Evolutionary conservation across 495 filamentous ascomycete genomes (phyloP).

Genomic region (Lasiosphaeria miniovina): DNA sequence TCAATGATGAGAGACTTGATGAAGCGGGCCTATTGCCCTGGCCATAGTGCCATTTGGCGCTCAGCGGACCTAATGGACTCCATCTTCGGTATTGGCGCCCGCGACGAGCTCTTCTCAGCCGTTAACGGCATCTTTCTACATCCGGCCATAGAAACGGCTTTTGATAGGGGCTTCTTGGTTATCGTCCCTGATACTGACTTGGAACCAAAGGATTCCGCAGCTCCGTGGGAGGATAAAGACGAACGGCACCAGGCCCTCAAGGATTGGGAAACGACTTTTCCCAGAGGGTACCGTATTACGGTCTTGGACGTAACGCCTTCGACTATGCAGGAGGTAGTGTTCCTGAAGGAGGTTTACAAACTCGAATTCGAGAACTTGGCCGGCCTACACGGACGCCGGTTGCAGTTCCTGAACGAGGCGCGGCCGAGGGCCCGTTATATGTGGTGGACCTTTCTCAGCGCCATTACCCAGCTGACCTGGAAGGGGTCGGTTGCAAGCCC

Average conservation of each 20-base stretch:
- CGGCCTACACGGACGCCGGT: not conserved
- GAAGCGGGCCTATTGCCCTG: constrained; percentile 14
- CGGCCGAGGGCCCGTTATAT: constrained; percentile 5
- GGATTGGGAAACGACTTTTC: constrained; percentile 1
- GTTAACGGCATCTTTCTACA: constrained; percentile 5
- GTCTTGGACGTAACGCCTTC: not conserved
- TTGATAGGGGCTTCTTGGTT: constrained; percentile 2
- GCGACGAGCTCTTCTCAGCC: constrained; percentile 6
- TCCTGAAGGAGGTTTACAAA: not conserved
- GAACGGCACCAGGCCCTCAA: constrained; percentile 5
- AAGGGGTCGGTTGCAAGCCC: not conserved
- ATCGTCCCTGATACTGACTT: not conserved
- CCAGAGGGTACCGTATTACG: constrained; percentile 1
- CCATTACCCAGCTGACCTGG: not conserved
- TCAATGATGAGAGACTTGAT: constrained; percentile 15
- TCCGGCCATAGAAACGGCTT: not conserved
- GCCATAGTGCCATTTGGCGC: not conserved
- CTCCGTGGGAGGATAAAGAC: constrained; percentile 5
- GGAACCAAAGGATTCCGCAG: not conserved
- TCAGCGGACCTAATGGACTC: constrained; percentile 5
- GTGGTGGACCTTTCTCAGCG: constrained; percentile 7
- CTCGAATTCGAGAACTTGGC: constrained; percentile 1
- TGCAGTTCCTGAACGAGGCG: constrained; percentile 3
- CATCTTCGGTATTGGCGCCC: constrained; percentile 2
- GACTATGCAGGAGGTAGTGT: constrained; percentile 2